Base-by-base conservation (phyloP, 768 basidiomycete genomes). In the Auriscalpium vulgare region DNA sequence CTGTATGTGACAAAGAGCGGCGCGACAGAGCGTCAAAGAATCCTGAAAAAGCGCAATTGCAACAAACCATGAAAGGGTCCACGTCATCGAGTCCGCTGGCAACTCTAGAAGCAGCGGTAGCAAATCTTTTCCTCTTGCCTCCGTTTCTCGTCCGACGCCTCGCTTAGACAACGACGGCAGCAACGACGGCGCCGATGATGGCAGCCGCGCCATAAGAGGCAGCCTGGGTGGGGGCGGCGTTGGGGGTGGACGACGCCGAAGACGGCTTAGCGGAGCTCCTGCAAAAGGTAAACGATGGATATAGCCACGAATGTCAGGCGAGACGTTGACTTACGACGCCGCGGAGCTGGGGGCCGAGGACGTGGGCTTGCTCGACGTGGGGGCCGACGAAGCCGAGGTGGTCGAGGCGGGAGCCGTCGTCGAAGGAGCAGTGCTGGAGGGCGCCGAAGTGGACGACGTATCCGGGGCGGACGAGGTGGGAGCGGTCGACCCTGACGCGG, bases 211-310 rank as follows among this genome's bases (percentile, higher is more conserved):
- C 77, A 9, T 63, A 56, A 17, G 60, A 56, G n/a, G 53, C 58
- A 49, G 69, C 54, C 14, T 75, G 76, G 51, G 71, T 71, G 47
- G 75, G 66, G 35, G 79, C 80, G 11, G 71, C 66, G 47, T 70
- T 66, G 9, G 64, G 69, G 36, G 68, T 37, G 54, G 50, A 46
- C 23, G 51, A 37, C 3, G 58, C 36, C 3, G 55, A 45, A 19
- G 59, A 34, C 10, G 47, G 35, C 23, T 45, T 14, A n/a, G 51
- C 1, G 13, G 51, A 13, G 38, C 16, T 34, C 8, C 47, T 29
- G 29, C 2, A 7, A 5, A 29, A 7, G 7, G 29, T 5, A 29
- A 5, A 29, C 5, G 2, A 29, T 29, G 2, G 5, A 29, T 29
- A 29, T 29, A 29, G 5, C 23, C 5, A 5, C 3, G 29, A 5